Percentiles rank a stretch among this genome's conserved stretches.
phyloP scores from a whole-genome alignment of 2,329 filamentous ascomycete species.

The Aspergillus cejpii region DNA sequence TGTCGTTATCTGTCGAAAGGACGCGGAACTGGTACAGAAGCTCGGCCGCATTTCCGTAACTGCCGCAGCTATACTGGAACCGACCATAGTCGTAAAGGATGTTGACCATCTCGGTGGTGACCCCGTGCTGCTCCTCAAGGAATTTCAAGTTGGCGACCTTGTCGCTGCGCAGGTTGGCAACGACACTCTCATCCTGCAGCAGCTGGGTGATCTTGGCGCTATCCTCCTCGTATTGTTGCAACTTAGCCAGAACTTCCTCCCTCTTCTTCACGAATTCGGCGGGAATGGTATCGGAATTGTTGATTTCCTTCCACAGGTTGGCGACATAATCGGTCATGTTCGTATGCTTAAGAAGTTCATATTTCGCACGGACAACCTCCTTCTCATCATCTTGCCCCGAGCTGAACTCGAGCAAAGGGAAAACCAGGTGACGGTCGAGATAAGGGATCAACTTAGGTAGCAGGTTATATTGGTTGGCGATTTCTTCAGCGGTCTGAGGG shows the following conservation, averaged over 20 bases:
- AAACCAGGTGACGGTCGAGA: constrained; percentile 93
- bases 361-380: constrained; percentile 79
- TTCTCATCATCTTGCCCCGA: constrained; percentile 70
- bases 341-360: constrained; percentile 88
- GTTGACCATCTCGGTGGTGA: constrained; percentile 93
- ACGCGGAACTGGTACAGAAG: constrained; percentile 97
- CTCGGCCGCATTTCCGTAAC: constrained; percentile 83
- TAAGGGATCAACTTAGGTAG: constrained; percentile 83
- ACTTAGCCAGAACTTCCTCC: constrained; percentile 74
- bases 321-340: constrained; percentile 99
- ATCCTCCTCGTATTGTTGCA: constrained; percentile 79
- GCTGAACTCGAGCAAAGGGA: constrained; percentile 89
- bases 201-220: constrained; percentile 84
- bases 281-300: constrained; percentile 69
- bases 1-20: constrained; percentile 96
- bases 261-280: constrained; percentile 83
- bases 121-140: constrained; percentile 90
- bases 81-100: constrained; percentile 91
- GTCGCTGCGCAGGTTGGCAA: constrained; percentile 85
- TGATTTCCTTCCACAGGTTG: constrained; percentile 80
- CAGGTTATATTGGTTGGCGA: constrained; percentile 68
- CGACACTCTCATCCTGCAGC: constrained; percentile 79
- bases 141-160: constrained; percentile 99
- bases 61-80: constrained; percentile 96
- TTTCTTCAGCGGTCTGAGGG: constrained; percentile 43